Evolutionary conservation across 768 basidiomycete species (phyloP).

Genomic region (Clitopilus hobsonii): DNA sequence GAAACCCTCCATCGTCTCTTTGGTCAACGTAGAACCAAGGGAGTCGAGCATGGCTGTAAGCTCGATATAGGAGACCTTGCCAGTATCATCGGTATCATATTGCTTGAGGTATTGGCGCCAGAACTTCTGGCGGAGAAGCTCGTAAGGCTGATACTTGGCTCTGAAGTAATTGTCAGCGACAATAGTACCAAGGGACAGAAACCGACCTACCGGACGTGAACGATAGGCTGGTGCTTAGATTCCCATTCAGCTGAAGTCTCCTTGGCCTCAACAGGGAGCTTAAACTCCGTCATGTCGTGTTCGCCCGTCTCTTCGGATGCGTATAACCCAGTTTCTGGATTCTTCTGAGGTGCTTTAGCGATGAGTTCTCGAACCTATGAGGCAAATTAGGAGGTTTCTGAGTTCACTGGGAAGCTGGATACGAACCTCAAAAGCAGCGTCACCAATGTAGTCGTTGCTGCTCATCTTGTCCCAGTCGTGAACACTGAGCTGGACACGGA

Average conservation of each 20-base stretch:
- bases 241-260: constrained; percentile 56
- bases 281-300: constrained; percentile 71
- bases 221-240: constrained; percentile 60
- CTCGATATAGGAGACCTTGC: constrained; percentile 74
- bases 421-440: constrained; percentile 60
- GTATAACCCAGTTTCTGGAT: constrained; percentile 52
- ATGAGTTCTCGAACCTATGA: constrained; percentile 48
- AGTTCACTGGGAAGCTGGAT: too few species aligned
- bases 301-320: constrained; percentile 47
- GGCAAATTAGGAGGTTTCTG: too few species aligned
- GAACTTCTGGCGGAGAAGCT: constrained; percentile 83
- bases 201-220: constrained; percentile 56
- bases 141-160: constrained; percentile 95
- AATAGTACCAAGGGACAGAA: background rate
- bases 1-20: constrained; percentile 75
- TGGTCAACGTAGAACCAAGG: constrained; percentile 86
- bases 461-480: constrained; percentile 97
- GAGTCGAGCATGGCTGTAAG: constrained; percentile 95
- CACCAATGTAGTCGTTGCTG: constrained; percentile 86
- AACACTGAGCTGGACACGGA: constrained; percentile 74
- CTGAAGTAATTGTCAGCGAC: constrained; percentile 27
- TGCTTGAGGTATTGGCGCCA: constrained; percentile 87
- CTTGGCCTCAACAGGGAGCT: constrained; percentile 60
- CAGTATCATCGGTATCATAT: constrained; percentile 86
- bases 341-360: constrained; percentile 60